These are phyloP conservation scores for Pseudocercospora ulei DNA, from an alignment of 2,329 filamentous ascomycete genomes.

Conservation along the genomic window DNA sequence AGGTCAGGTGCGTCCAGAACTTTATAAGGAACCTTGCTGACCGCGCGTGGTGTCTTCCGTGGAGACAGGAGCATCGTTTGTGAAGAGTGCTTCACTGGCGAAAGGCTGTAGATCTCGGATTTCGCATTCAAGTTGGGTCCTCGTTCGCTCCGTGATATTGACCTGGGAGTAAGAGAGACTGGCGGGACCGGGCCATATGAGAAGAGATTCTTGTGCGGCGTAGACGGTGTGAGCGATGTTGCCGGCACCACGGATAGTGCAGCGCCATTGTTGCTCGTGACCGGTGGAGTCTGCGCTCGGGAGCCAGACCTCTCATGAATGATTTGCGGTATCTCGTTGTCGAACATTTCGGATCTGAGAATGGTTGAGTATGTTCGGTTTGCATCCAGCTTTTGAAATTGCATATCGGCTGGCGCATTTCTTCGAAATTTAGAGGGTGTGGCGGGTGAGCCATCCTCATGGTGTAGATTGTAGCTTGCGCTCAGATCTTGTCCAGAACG, in stretches of 20 bases:
- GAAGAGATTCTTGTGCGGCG: constrained; percentile 95
- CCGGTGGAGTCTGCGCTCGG: constrained; percentile 64
- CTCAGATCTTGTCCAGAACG: constrained; percentile 85
- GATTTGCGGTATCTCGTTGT: constrained; percentile 74
- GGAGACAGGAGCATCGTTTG: constrained; percentile 89
- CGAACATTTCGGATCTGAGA: constrained; percentile 84
- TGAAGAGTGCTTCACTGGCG: constrained; percentile 83
- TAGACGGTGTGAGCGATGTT: constrained; percentile 73
- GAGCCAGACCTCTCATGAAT: constrained; percentile 50
- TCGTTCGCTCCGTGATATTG: constrained; percentile 59
- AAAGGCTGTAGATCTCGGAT: constrained; percentile 90
- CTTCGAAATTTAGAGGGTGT: constrained; percentile 79
- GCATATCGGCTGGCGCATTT: constrained; percentile 81
- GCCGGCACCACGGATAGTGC: constrained; percentile 58
- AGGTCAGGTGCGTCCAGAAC: constrained; percentile 92
- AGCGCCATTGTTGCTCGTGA: constrained; percentile 44
- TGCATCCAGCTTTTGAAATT: constrained; percentile 92
- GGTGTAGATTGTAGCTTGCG: constrained; percentile 81
- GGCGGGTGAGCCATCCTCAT: constrained; percentile 86
- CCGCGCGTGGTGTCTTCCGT: constrained; percentile 73
- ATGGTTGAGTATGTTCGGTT: constrained; percentile 86
- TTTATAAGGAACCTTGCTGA: constrained; percentile 96
- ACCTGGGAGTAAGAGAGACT: constrained; percentile 65
- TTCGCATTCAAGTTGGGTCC: constrained; percentile 79
- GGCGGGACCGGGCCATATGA: constrained; percentile 71